phyloP scores from a whole-genome alignment of 345 rosid genomes.

The Gossypium herbaceum region DNA sequence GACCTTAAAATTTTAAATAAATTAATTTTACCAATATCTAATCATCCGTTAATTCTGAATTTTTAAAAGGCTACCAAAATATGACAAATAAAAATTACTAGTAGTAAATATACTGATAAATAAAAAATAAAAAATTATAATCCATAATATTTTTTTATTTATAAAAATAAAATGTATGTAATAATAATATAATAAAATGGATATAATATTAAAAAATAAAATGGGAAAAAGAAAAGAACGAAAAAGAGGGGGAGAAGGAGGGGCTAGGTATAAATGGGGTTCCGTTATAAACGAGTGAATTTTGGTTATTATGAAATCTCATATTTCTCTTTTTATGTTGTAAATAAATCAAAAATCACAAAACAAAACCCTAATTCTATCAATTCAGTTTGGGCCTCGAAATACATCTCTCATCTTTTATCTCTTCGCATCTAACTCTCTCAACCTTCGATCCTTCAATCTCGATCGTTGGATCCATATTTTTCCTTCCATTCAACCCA shows the following conservation, averaged over 20 bases:
- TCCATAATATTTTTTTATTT: not conserved
- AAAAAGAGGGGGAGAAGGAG: not conserved
- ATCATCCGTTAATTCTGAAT: too few relatives aligned
- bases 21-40: too few relatives aligned
- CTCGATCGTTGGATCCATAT: slow-evolving; percentile 21
- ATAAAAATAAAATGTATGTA: not conserved
- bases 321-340: not conserved
- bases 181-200: too few relatives aligned
- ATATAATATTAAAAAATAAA: not conserved
- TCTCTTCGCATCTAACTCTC: not conserved
- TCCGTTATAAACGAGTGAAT: slow-evolving; percentile 14
- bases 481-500: slow-evolving; percentile 10
- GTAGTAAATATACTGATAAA: too few relatives aligned
- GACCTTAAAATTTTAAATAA: too few relatives aligned
- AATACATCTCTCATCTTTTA: slow-evolving; percentile 21
- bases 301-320: slow-evolving; percentile 16
- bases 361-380: slow-evolving; percentile 46
- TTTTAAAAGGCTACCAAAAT: too few relatives aligned
- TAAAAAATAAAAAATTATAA: not conserved
- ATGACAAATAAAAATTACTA: too few relatives aligned
- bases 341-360: not conserved
- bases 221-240: not conserved
- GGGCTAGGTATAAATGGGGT: not conserved
- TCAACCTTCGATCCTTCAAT: slow-evolving; percentile 12
- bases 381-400: slow-evolving; percentile 51